These are phyloP conservation scores for Boletus sp. DNA, from an alignment of 768 basidiomycete genomes.

Conservation along the genomic window DNA sequence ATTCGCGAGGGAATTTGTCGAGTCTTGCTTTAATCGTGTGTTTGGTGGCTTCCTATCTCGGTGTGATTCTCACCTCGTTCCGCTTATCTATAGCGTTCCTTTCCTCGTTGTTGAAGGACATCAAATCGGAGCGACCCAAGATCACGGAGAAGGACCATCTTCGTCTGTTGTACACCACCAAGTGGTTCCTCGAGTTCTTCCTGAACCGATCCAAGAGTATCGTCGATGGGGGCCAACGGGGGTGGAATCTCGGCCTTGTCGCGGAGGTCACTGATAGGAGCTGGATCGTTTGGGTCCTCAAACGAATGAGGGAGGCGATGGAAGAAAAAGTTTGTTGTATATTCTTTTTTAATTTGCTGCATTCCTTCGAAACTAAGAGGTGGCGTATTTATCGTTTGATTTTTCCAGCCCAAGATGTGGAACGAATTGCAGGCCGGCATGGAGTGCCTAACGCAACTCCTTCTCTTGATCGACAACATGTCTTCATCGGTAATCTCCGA, in stretches of 20 bases:
- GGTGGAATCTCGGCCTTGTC: conserved; percentile 71
- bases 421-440: conserved; percentile 92
- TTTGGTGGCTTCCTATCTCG: conserved; percentile 19
- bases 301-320: conserved; percentile 82
- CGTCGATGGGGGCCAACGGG: conserved; percentile 24
- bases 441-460: conserved; percentile 89
- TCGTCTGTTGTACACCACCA: conserved; percentile 79
- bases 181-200: conserved; percentile 94
- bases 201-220: conserved; percentile 44
- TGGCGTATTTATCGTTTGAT: conserved; percentile 6
- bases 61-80: conserved; percentile 16
- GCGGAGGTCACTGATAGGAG: conserved; percentile 83
- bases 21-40: conserved; percentile 88
- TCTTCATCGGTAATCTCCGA: conserved; percentile 45
- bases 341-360: conserved; percentile 2
- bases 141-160: conserved; percentile 95
- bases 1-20: conserved; percentile 71
- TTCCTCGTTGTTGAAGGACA: conserved; percentile 82
- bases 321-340: conserved; percentile 76
- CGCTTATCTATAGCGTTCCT: conserved; percentile 69
- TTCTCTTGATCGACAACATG: conserved; percentile 88
- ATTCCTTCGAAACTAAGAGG: conserved; percentile 3
- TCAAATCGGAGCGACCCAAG: conserved; percentile 87
- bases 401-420: conserved; percentile 83
- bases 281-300: conserved; percentile 90